Conservation (phyloP, 331 rosid species). For the Ulmus americana region DNA sequence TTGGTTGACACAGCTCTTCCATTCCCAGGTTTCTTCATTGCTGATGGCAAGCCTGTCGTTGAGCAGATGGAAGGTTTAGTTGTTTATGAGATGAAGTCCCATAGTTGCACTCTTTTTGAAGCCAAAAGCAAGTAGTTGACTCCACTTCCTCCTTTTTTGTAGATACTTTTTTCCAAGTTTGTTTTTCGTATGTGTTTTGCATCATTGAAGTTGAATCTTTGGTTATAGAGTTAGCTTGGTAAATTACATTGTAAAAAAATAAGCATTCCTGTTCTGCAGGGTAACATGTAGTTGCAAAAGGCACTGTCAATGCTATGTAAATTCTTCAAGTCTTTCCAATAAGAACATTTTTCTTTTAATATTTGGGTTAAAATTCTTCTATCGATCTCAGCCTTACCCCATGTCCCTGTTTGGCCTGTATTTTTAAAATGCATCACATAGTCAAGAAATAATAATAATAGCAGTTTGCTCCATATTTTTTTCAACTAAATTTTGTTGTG, state of each 20-base stretch:
- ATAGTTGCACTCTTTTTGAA: constrained; percentile 70
- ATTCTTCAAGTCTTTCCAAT: constrained; percentile 3
- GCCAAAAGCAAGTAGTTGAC: constrained; percentile 30
- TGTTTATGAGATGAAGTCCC: constrained; percentile 52
- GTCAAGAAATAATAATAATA: too few species aligned
- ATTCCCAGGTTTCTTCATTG: constrained; percentile 69
- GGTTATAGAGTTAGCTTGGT: too few species aligned
- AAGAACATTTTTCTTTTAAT: background rate
- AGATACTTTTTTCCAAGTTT: too few species aligned
- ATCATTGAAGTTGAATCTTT: background rate
- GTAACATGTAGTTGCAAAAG: background rate
- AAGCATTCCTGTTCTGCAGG: background rate
- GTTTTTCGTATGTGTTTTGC: too few species aligned
- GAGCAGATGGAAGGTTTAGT: constrained; percentile 29
- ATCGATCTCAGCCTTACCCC: too few species aligned
- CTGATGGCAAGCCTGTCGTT: constrained; percentile 38
- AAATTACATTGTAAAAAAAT: background rate
- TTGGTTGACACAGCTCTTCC: constrained; percentile 81
- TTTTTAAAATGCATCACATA: too few species aligned
- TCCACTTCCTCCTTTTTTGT: too few species aligned
- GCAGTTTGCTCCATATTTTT: too few species aligned
- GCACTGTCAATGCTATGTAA: constrained; percentile 12
- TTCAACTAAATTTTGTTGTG: too few species aligned
- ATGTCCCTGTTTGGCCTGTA: too few species aligned
- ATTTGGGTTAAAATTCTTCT: too few species aligned